phyloP scores from a whole-genome alignment of 73 alveolate species.

The Paramecium tetraurelia region DNA sequence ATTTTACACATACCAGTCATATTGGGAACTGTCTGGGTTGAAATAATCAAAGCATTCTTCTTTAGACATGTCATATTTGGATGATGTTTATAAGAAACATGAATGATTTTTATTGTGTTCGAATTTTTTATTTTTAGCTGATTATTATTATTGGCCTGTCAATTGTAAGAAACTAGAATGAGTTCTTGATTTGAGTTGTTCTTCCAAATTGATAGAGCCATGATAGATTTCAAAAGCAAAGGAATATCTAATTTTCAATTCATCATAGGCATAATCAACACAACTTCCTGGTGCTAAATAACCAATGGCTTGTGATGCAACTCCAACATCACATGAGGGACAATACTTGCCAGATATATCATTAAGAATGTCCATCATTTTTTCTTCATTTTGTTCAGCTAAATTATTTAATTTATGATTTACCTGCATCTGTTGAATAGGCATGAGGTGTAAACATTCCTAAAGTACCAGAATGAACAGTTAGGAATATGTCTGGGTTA shows the following conservation, averaged over 20 bases:
- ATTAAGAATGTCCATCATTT: conserved; percentile 24
- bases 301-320: conserved; percentile 66
- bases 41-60: conserved; percentile 59
- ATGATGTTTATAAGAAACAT: conserved; percentile 44
- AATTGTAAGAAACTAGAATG: not conserved
- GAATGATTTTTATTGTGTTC: not conserved
- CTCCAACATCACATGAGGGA: conserved; percentile 67
- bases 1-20: conserved; percentile 47
- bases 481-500: conserved; percentile 65
- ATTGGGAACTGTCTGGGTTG: conserved; percentile 62
- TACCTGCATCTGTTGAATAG: conserved; percentile 44
- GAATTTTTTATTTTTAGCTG: not conserved
- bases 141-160: not conserved
- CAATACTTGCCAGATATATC: conserved; percentile 35
- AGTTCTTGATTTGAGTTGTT: not conserved
- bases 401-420: not conserved
- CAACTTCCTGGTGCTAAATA: conserved; percentile 71
- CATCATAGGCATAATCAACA: conserved; percentile 72
- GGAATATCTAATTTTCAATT: conserved; percentile 43
- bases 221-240: conserved; percentile 73
- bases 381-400: conserved; percentile 46
- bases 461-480: conserved; percentile 70
- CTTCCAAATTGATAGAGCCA: conserved; percentile 19
- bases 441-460: conserved; percentile 71
- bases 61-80: conserved; percentile 25